Conservation (phyloP, 225 moss, liverwort and hornwort genomes). For the Lunularia cruciata region DNA sequence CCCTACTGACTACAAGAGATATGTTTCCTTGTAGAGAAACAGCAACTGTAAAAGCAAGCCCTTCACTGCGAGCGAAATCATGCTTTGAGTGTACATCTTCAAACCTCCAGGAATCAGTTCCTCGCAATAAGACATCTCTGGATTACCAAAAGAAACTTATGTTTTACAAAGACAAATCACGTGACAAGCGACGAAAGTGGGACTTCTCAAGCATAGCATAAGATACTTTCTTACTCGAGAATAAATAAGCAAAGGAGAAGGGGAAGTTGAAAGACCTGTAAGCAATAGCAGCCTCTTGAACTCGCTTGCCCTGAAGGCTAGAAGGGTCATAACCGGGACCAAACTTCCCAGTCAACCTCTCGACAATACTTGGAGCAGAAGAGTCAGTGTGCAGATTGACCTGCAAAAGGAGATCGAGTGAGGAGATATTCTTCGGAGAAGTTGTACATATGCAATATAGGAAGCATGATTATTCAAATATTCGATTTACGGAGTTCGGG, state of each 20-base stretch:
- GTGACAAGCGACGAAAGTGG: too few species aligned
- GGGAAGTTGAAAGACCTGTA: constrained; percentile 58
- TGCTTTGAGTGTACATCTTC: constrained; percentile 14
- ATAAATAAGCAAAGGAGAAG: neutral
- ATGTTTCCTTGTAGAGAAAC: constrained; percentile 87
- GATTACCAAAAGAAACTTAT: neutral
- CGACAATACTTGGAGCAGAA: constrained; percentile 67
- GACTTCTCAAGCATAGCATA: too few species aligned
- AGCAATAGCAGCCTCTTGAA: constrained; percentile 72
- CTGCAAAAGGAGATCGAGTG: constrained; percentile 36
- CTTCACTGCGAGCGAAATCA: constrained; percentile 23
- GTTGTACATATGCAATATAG: neutral
- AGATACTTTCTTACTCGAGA: too few species aligned
- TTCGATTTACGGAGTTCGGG: too few species aligned
- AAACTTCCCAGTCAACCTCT: constrained; percentile 74
- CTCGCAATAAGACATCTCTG: constrained; percentile 66
- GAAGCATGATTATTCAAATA: neutral
- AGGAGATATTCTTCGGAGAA: too few species aligned
- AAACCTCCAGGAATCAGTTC: constrained; percentile 1
- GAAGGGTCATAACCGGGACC: constrained; percentile 82
- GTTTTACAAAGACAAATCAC: neutral
- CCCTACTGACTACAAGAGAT: constrained; percentile 66
- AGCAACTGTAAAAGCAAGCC: constrained; percentile 66
- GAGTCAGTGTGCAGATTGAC: constrained; percentile 94
- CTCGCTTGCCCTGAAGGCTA: constrained; percentile 65